Evolutionary conservation across 352 stramenopile species (phyloP).

Genomic region (Phytophthora europaea): DNA sequence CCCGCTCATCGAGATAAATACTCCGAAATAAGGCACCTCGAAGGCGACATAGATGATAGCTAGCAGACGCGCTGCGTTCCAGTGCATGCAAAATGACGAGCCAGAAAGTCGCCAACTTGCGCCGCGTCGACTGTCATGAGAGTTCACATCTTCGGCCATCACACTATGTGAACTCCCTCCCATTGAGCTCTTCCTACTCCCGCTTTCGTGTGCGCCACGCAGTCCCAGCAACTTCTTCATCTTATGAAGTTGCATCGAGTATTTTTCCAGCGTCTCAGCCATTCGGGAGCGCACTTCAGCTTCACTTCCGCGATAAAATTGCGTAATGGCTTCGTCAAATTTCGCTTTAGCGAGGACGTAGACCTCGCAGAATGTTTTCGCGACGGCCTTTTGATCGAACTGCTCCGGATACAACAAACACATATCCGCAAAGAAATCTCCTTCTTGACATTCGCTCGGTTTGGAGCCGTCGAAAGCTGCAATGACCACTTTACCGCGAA

Average conservation of each 20-base stretch:
- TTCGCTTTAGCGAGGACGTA: constrained; percentile 74
- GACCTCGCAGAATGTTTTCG: constrained; percentile 85
- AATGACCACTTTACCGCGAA: constrained; percentile 61
- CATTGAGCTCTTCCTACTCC: constrained; percentile 17
- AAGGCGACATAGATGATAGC: constrained; percentile 62
- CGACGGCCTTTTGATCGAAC: constrained; percentile 72
- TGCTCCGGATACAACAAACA: constrained; percentile 63
- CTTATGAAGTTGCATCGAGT: constrained; percentile 71
- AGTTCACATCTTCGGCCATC: background rate
- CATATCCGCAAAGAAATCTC: constrained; percentile 72
- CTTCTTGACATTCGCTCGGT: constrained; percentile 57
- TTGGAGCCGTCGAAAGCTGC: constrained; percentile 53
- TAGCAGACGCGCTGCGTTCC: constrained; percentile 56
- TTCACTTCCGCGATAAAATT: constrained; percentile 64
- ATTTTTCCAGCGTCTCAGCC: constrained; percentile 60
- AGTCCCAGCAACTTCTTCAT: constrained; percentile 79
- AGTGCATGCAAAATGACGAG: constrained; percentile 57
- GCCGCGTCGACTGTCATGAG: background rate
- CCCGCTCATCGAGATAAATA: constrained; percentile 70
- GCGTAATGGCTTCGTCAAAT: constrained; percentile 63
- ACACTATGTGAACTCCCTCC: constrained; percentile 29
- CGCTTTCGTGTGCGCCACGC: constrained; percentile 24
- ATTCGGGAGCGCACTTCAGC: constrained; percentile 44
- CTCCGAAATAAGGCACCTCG: constrained; percentile 75
- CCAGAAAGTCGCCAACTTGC: constrained; percentile 51